Evolutionary conservation across 352 stramenopile species (phyloP).

Genomic region (Phytophthora litchii): DNA sequence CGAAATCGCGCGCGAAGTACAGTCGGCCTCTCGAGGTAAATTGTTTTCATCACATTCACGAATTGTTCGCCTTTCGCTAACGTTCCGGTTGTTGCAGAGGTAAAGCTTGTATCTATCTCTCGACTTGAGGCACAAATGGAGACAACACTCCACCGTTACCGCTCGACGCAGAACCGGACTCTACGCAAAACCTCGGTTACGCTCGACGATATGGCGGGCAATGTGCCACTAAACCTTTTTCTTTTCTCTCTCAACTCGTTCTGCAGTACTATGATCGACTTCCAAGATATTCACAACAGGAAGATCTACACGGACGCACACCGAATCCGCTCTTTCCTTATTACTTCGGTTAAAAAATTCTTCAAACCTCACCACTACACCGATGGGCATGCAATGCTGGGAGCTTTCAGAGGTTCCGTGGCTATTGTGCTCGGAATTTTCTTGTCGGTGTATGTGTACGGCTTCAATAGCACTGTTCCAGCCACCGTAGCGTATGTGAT

Average conservation of each 20-base stretch:
- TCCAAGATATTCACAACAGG: constrained; percentile 66
- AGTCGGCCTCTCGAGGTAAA: constrained; percentile 52
- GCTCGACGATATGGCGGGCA: constrained; percentile 67
- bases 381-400: constrained; percentile 43
- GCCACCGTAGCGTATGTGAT: constrained; percentile 70
- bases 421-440: constrained; percentile 74
- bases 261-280: constrained; percentile 75
- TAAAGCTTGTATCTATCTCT: constrained; percentile 54
- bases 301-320: constrained; percentile 57
- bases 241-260: constrained; percentile 84
- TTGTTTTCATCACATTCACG: constrained; percentile 1
- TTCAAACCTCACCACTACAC: constrained; percentile 56
- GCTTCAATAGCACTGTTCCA: constrained; percentile 62
- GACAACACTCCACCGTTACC: constrained; percentile 64
- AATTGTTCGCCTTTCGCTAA: background rate
- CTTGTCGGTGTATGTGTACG: constrained; percentile 77
- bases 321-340: constrained; percentile 58
- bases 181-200: constrained; percentile 54
- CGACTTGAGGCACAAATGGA: constrained; percentile 74
- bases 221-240: constrained; percentile 81
- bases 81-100: constrained; percentile 26
- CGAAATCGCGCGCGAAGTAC: constrained; percentile 67
- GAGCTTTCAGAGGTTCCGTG: constrained; percentile 58
- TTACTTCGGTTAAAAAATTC: constrained; percentile 48
- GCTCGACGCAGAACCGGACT: constrained; percentile 60